Evolutionary conservation across 1,139 yeast species (phyloP).

Genomic region (Magnusiomyces tetraspermus): DNA sequence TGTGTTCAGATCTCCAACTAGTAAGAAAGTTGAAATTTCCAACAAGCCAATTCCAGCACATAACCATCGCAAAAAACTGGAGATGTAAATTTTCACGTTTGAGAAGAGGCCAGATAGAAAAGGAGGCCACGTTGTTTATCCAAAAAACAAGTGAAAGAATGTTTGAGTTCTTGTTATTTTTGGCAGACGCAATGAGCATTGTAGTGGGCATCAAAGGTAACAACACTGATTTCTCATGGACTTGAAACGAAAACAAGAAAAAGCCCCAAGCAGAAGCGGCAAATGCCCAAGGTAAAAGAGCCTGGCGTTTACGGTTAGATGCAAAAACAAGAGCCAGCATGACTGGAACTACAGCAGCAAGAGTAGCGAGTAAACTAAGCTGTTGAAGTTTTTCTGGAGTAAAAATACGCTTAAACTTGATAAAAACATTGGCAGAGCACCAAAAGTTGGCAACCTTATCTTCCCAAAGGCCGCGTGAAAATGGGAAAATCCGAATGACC

Average conservation of each 20-base stretch:
- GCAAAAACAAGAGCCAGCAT: constrained; percentile 44
- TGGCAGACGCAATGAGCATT: constrained; percentile 46
- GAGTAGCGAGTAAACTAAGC: constrained; percentile 54
- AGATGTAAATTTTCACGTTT: constrained; percentile 62
- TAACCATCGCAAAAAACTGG: constrained; percentile 56
- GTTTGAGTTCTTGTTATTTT: constrained; percentile 3
- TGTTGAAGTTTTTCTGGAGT: constrained; percentile 50
- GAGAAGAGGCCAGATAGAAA: constrained; percentile 82
- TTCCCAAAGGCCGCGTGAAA: constrained; percentile 89
- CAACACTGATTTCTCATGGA: constrained; percentile 85
- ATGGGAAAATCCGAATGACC: constrained; percentile 74
- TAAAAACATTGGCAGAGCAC: constrained; percentile 75
- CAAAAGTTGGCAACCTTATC: constrained; percentile 96
- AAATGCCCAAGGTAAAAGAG: constrained; percentile 59
- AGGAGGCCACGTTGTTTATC: constrained; percentile 76
- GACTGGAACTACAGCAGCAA: constrained; percentile 60
- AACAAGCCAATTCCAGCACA: constrained; percentile 76
- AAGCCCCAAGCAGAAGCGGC: constrained; percentile 82
- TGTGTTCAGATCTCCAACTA: constrained; percentile 3
- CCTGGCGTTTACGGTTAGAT: constrained; percentile 33
- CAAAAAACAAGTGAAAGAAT: constrained; percentile 68
- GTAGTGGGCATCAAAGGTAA: constrained; percentile 83
- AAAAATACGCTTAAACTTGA: constrained; percentile 58
- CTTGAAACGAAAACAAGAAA: constrained; percentile 86
- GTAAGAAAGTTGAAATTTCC: constrained; percentile 24